Percentiles rank a stretch among this genome's conserved stretches.
These are phyloP conservation scores for Liriodendron chinense DNA, from an alignment of 164 flowering plant genomes.

Conservation along the genomic window DNA sequence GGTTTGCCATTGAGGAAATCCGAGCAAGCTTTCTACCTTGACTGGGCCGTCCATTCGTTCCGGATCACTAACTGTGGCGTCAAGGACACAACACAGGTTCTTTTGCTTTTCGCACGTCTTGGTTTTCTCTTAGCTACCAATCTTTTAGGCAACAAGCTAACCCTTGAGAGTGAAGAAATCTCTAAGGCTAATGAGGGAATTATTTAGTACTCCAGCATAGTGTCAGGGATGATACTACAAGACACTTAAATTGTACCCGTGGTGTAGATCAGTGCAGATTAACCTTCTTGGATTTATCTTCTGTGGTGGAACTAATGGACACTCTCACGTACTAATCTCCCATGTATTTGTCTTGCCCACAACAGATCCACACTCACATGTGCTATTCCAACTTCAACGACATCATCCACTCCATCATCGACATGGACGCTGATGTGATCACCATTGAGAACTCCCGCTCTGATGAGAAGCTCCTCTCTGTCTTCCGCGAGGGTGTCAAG, in stretches of 20 bases:
- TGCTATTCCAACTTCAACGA: conserved; percentile 84
- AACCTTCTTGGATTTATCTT: too few relatives aligned
- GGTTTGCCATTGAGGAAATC: conserved; percentile 13
- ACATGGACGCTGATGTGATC: conserved; percentile 92
- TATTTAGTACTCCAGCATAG: too few relatives aligned
- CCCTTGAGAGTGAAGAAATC: not conserved
- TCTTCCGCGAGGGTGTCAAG: conserved; percentile 93
- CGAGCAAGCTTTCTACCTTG: conserved; percentile 11
- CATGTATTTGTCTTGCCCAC: not conserved
- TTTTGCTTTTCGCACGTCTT: not conserved
- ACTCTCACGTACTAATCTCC: not conserved
- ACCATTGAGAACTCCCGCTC: conserved; percentile 97
- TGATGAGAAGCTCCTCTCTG: conserved; percentile 94
- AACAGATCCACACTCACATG: conserved; percentile 84
- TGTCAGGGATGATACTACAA: too few relatives aligned
- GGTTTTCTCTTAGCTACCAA: not conserved
- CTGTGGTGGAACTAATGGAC: too few relatives aligned
- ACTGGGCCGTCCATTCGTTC: conserved; percentile 21
- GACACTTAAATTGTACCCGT: too few relatives aligned
- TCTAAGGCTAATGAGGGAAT: too few relatives aligned
- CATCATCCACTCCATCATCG: conserved; percentile 73
- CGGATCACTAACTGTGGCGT: conserved; percentile 16
- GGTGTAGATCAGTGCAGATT: too few relatives aligned
- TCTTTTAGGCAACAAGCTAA: not conserved
- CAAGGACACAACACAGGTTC: conserved; percentile 16